Evolutionary conservation across 257 asterid genomes (phyloP).

Genomic region (Prunella vulgaris): DNA sequence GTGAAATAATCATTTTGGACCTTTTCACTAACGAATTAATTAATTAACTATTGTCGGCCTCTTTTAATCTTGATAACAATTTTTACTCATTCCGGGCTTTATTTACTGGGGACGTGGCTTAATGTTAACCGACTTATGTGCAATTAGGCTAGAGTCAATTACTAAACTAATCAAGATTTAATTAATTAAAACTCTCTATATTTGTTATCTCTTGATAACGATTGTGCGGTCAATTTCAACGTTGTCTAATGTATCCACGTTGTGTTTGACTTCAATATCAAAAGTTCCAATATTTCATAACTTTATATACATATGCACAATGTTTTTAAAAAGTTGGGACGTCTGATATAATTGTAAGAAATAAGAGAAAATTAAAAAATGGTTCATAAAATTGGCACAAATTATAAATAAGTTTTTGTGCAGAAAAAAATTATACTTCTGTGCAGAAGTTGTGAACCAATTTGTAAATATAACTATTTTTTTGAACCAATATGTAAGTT

Average conservation of each 20-base stretch:
- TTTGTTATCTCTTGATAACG: slow-evolving; percentile 23
- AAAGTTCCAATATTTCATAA: too few species aligned
- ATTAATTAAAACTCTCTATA: background rate
- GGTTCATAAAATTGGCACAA: too few species aligned
- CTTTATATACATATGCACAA: too few species aligned
- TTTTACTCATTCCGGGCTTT: background rate
- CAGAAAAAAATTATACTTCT: too few species aligned
- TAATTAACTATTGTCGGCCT: slow-evolving; percentile 15
- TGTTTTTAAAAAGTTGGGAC: too few species aligned
- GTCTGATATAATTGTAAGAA: too few species aligned
- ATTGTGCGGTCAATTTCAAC: slow-evolving; percentile 20
- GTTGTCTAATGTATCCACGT: slow-evolving; percentile 21
- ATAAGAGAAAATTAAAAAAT: too few species aligned
- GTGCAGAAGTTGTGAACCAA: too few species aligned
- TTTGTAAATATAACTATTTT: too few species aligned
- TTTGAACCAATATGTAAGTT: too few species aligned
- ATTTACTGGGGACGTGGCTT: slow-evolving; percentile 31
- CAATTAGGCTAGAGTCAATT: background rate
- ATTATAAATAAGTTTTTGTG: too few species aligned
- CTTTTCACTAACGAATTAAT: slow-evolving; percentile 12
- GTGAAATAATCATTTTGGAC: slow-evolving; percentile 15
- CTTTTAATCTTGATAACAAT: slow-evolving; percentile 35
- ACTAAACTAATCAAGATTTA: background rate
- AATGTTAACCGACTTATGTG: slow-evolving; percentile 28
- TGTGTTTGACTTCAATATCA: slow-evolving; percentile 22